Evolutionary conservation across 257 asterid species (phyloP).

Genomic region (Galeopsis tetrahit): DNA sequence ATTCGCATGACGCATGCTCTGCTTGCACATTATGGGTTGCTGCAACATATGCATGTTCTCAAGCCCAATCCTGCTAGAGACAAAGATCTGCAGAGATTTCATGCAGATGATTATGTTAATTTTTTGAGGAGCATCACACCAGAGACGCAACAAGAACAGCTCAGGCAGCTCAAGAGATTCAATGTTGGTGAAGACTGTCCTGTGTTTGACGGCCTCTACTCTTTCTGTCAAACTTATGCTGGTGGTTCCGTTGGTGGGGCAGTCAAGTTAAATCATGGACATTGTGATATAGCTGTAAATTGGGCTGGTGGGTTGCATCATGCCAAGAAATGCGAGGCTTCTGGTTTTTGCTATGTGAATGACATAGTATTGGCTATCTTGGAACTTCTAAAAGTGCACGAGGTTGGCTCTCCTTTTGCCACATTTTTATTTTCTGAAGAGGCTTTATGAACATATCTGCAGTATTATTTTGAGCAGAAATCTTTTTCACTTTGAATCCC

Average conservation of each 20-base stretch:
- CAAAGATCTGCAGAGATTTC: slow-evolving; percentile 64
- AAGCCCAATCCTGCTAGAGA: slow-evolving; percentile 72
- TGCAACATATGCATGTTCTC: slow-evolving; percentile 66
- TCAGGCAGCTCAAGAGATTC: slow-evolving; percentile 65
- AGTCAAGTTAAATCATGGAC: slow-evolving; percentile 61
- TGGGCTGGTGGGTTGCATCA: slow-evolving; percentile 77
- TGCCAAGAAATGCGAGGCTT: slow-evolving; percentile 70
- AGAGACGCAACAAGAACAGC: slow-evolving; percentile 67
- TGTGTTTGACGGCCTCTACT: slow-evolving; percentile 64
- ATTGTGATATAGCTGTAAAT: slow-evolving; percentile 65
- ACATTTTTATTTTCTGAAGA: not conserved
- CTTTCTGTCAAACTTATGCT: slow-evolving; percentile 66
- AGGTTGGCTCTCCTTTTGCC: slow-evolving; percentile 41
- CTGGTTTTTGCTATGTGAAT: slow-evolving; percentile 67
- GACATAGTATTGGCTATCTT: slow-evolving; percentile 66
- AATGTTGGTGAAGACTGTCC: slow-evolving; percentile 71
- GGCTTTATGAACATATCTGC: slow-evolving; percentile 19
- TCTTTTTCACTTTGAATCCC: slow-evolving; percentile 1
- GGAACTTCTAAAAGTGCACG: slow-evolving; percentile 63
- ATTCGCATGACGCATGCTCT: slow-evolving; percentile 71
- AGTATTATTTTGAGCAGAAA: not conserved
- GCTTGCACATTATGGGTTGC: slow-evolving; percentile 63
- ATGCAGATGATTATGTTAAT: slow-evolving; percentile 61
- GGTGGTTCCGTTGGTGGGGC: slow-evolving; percentile 76
- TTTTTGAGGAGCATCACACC: slow-evolving; percentile 65